These are phyloP conservation scores for Candolleomyces efflorescens DNA, from an alignment of 768 basidiomycete species.

Conservation along the genomic window DNA sequence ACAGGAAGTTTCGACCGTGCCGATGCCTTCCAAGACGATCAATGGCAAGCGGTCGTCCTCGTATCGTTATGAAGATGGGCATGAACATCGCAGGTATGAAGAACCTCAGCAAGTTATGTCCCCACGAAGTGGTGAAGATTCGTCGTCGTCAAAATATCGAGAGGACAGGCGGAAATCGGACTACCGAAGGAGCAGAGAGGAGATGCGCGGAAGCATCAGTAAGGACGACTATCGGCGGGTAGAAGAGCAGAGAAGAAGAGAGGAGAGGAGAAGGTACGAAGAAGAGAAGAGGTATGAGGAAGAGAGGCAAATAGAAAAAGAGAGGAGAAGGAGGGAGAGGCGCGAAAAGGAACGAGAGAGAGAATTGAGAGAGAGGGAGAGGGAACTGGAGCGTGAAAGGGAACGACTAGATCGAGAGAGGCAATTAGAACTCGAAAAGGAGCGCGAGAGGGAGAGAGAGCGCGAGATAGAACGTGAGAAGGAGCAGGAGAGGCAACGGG, in stretches of 20 bases:
- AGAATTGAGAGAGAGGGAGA: conserved; percentile 9
- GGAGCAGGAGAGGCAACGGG: conserved; percentile 2
- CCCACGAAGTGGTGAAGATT: background rate
- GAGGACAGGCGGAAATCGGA: conserved; percentile 13
- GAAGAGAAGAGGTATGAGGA: conserved; percentile 14
- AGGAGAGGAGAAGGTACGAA: conserved; percentile 15
- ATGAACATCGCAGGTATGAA: background rate
- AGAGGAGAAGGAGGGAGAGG: conserved; percentile 17
- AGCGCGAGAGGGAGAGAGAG: conserved; percentile 6
- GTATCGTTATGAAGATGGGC: background rate
- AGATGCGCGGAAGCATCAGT: background rate
- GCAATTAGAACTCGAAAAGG: conserved; percentile 14
- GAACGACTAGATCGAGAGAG: conserved; percentile 8
- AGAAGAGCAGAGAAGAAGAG: conserved; percentile 11
- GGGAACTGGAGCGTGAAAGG: conserved; percentile 9
- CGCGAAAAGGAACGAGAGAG: conserved; percentile 7
- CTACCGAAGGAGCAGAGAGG: conserved; percentile 8
- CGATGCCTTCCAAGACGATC: background rate
- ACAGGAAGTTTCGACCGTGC: conserved; percentile 2
- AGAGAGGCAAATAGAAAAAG: conserved; percentile 6
- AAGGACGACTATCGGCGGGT: conserved; percentile 13
- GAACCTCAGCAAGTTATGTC: background rate
- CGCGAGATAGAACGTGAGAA: background rate
- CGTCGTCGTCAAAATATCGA: conserved; percentile 5
- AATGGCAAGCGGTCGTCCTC: background rate